Percentiles rank a stretch among this genome's conserved stretches.
phyloP scores from a whole-genome alignment of 225 moss, liverwort and hornwort genomes.

The Lunularia cruciata region DNA sequence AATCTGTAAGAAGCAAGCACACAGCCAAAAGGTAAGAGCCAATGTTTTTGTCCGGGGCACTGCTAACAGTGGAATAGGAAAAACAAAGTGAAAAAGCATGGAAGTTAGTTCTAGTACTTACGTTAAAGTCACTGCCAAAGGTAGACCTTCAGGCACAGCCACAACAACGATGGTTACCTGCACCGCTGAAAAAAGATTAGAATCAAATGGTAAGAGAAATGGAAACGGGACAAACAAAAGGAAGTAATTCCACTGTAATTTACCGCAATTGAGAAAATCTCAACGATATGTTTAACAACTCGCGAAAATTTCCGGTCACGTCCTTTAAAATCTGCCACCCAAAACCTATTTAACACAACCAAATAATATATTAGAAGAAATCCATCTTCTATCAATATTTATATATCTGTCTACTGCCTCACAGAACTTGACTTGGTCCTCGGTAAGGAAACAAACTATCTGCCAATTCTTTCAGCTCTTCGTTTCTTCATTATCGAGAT shows the following conservation, averaged over 20 bases:
- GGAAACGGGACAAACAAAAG: not conserved
- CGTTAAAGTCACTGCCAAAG: slow-evolving; percentile 96
- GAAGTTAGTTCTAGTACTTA: slow-evolving; percentile 30
- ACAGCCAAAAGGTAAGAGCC: not conserved
- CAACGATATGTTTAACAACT: slow-evolving; percentile 46
- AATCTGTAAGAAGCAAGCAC: slow-evolving; percentile 48
- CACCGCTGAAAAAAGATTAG: not conserved
- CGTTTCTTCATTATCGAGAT: no score
- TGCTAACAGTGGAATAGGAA: not conserved
- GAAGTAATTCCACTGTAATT: slow-evolving; percentile 16
- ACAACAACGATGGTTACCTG: slow-evolving; percentile 91
- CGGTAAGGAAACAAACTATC: no score
- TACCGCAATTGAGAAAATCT: slow-evolving; percentile 73
- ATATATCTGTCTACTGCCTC: no score
- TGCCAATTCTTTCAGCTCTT: no score
- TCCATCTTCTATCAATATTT: no score
- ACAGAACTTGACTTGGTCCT: no score
- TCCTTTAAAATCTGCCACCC: slow-evolving; percentile 48
- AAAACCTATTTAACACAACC: slow-evolving; percentile 48
- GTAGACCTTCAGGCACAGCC: slow-evolving; percentile 98
- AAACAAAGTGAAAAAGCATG: not conserved
- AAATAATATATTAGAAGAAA: no score
- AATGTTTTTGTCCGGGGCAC: not conserved
- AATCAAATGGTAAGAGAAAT: not conserved
- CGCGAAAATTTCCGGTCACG: slow-evolving; percentile 12